Conservation (phyloP, 225 moss, liverwort and hornwort species). For the Pleurozium schreberi region DNA sequence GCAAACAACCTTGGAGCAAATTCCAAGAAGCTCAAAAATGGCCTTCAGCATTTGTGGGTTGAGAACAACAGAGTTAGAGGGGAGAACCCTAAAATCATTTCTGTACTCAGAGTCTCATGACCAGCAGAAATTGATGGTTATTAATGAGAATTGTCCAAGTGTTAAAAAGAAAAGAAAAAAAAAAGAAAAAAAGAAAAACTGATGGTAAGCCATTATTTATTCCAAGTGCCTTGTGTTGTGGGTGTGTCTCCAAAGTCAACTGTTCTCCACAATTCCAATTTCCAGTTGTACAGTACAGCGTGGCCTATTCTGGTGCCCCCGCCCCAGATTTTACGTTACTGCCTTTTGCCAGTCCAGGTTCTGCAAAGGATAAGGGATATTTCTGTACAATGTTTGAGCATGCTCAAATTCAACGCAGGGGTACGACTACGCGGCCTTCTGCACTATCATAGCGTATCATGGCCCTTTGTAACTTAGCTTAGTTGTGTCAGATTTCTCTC, state of each 20-base stretch:
- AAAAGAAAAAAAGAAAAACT: too few relatives aligned
- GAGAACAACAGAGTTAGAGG: too few relatives aligned
- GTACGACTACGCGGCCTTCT: neutral
- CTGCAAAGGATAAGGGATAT: neutral
- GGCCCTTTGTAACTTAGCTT: neutral
- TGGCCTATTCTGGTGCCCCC: neutral
- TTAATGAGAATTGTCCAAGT: too few relatives aligned
- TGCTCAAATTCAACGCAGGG: neutral
- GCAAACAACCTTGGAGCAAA: neutral
- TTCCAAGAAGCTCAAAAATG: neutral
- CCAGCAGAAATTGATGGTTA: too few relatives aligned
- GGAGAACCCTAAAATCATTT: neutral
- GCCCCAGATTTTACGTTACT: neutral
- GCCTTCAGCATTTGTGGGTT: neutral
- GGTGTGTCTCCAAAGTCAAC: neutral
- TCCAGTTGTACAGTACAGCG: neutral
- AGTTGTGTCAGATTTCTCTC: neutral
- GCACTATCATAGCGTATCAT: neutral
- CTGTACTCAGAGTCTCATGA: neutral
- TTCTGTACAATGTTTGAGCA: neutral
- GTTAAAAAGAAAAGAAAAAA: too few relatives aligned
- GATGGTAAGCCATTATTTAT: neutral
- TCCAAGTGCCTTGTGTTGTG: neutral
- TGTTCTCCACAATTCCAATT: neutral
- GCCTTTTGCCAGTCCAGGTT: neutral